Evolutionary conservation across 2,329 filamentous ascomycete genomes (phyloP), one percentile per base, ranked within the genome.

Genomic region (Acrocalymma vagum): DNA sequence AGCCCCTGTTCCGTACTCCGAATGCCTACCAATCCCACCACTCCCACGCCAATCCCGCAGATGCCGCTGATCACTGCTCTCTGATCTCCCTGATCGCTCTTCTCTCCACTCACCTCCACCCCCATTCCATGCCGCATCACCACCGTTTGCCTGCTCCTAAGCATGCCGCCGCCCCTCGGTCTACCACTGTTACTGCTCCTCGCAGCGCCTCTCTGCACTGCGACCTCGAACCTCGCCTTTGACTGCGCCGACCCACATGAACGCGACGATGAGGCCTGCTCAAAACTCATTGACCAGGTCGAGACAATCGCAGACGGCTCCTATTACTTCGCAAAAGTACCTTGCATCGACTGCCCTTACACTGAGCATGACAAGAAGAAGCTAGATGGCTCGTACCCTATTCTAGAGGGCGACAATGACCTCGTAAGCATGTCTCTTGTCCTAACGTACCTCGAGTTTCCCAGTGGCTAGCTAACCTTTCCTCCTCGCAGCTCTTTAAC

Each of bases 291-390:
- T 14, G 46, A 57, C 23, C 25, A 51, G 17, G 49, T 65, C 16
- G 55, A 62, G 6, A 48, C 53, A 11, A 40, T 66, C 14, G 40
- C 42, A 26, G 51, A 56, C 20, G 59, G 48, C 35, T 40, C 44
- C n/a, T 59, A 53, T 33, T 67, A 65, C 48, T 45, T 61, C n/a
- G 53, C 62, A 7, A 65, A 56, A 35, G 45, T 68, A 9, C 51
- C 58, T 32, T 68, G 65, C 48, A 48, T 53, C 17, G 53, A 62
- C 43, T 68, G 65, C 27, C 48, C 54, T 3, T 54, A 53, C 29
- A 28, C 42, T 13, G 22, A 52, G 15, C 34, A 9, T 6, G 42
- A 30, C 9, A 29, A 38, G 29, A 11, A 30, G 18, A 38, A 20
- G 9, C 31, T 16, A 21, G 32, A 35, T n/a, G 20, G 22, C 9